Percentiles rank a stretch among this genome's conserved stretches.
phyloP scores from a whole-genome alignment of 2,329 filamentous ascomycete genomes.

The Alternaria dauci region DNA sequence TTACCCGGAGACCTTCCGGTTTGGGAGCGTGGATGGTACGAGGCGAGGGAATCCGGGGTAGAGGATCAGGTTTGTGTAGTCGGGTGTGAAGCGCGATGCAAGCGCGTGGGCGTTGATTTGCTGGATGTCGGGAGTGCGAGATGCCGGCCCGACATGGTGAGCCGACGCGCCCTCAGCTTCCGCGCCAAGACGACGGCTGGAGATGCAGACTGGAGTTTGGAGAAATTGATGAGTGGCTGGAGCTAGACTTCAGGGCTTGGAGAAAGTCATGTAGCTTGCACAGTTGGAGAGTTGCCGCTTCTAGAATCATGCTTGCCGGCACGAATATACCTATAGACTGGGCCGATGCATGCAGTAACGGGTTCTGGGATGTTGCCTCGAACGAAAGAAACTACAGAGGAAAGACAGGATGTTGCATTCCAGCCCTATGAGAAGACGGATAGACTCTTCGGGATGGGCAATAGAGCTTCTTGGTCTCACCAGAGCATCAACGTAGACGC shows the following conservation, averaged over 20 bases:
- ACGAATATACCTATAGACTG: too few relatives aligned
- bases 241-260: not conserved
- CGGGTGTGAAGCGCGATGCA: conserved; percentile 2
- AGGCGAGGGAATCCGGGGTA: conserved; percentile 19
- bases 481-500: not conserved
- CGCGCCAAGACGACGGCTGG: conserved; percentile 1
- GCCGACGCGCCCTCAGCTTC: not conserved
- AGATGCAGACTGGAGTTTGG: not conserved
- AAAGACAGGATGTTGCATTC: too few relatives aligned
- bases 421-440: too few relatives aligned
- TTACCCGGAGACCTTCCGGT: conserved; percentile 17
- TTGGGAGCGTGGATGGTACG: conserved; percentile 16
- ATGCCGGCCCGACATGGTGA: not conserved
- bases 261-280: not conserved
- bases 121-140: conserved; percentile 14
- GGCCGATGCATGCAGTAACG: too few relatives aligned
- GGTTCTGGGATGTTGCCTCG: too few relatives aligned
- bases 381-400: too few relatives aligned
- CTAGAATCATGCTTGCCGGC: too few relatives aligned
- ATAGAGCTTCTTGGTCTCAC: not conserved
- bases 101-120: not conserved
- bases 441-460: not conserved
- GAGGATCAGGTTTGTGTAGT: conserved; percentile 4
- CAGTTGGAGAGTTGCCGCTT: not conserved
- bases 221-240: not conserved